Evolutionary conservation across 2,329 filamentous ascomycete species (phyloP).

Genomic region (Penicillium sp.): DNA sequence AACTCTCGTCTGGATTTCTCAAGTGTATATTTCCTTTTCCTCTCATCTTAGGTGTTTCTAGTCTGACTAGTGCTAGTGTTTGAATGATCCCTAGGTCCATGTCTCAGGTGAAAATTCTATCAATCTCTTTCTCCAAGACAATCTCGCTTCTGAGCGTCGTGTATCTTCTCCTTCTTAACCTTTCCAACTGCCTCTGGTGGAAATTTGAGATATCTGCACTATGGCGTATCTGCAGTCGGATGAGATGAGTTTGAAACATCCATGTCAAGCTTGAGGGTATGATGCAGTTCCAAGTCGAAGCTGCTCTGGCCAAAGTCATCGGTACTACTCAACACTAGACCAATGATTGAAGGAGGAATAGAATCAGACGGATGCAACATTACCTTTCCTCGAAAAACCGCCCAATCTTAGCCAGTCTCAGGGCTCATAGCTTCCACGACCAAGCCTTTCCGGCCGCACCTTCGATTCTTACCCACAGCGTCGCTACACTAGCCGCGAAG

Average conservation of each 20-base stretch:
- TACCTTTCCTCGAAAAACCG: too few relatives aligned
- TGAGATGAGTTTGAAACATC: too few relatives aligned
- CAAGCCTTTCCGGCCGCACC: conserved; percentile 23
- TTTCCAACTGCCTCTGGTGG: too few relatives aligned
- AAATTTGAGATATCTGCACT: too few relatives aligned
- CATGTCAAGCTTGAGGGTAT: too few relatives aligned
- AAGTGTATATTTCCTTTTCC: conserved; percentile 22
- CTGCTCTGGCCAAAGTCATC: too few relatives aligned
- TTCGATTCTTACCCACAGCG: conserved; percentile 33
- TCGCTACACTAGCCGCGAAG: conserved; percentile 30
- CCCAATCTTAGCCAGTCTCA: too few relatives aligned
- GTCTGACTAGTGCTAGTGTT: conserved; percentile 12
- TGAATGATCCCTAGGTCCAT: neutral
- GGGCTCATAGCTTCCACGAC: conserved; percentile 26
- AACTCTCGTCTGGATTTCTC: conserved; percentile 8
- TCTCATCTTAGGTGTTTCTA: conserved; percentile 14
- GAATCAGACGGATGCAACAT: too few relatives aligned
- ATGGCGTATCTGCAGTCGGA: too few relatives aligned
- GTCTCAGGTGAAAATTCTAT: neutral
- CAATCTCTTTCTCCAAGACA: neutral
- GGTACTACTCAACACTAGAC: too few relatives aligned
- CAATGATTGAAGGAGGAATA: too few relatives aligned
- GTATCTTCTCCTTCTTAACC: neutral
- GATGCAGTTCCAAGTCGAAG: too few relatives aligned
- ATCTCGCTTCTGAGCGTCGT: neutral